Conservation (phyloP, 208 protist genomes). For the Crithidia fasciculata region DNA sequence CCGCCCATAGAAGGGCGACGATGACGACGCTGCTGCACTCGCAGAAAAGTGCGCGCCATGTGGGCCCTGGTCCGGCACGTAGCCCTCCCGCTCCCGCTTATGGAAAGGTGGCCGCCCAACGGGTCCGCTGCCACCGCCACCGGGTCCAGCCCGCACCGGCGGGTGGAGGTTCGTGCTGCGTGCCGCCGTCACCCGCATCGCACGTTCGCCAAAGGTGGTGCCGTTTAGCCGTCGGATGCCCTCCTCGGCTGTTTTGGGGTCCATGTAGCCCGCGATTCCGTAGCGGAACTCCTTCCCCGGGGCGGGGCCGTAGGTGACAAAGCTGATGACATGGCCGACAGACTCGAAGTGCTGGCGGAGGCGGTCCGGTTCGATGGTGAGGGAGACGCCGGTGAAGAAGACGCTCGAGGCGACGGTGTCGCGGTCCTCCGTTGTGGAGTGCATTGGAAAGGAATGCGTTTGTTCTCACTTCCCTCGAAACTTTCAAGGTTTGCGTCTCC, state of each 20-base stretch:
- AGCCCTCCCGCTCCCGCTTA: slow-evolving; percentile 38
- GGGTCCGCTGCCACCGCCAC: slow-evolving; percentile 29
- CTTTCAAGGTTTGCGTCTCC: too few relatives aligned
- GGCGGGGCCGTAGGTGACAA: slow-evolving; percentile 60
- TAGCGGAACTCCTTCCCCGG: slow-evolving; percentile 78
- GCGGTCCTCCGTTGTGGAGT: slow-evolving; percentile 21
- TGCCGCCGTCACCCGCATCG: slow-evolving; percentile 69
- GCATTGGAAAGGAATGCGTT: too few relatives aligned
- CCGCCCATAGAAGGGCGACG: slow-evolving; percentile 1
- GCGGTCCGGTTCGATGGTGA: slow-evolving; percentile 54
- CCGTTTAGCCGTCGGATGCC: slow-evolving; percentile 80
- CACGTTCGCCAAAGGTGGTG: slow-evolving; percentile 67
- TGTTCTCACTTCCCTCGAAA: too few relatives aligned
- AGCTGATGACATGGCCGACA: slow-evolving; percentile 82
- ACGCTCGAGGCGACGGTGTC: slow-evolving; percentile 44
- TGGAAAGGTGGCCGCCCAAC: slow-evolving; percentile 29
- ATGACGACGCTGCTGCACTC: background rate
- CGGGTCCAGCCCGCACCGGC: slow-evolving; percentile 21
- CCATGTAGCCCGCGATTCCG: slow-evolving; percentile 84
- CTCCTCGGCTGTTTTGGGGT: slow-evolving; percentile 73
- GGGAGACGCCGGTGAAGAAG: slow-evolving; percentile 86
- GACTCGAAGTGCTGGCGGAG: slow-evolving; percentile 88
- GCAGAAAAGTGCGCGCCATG: background rate
- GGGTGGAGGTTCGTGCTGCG: slow-evolving; percentile 29
- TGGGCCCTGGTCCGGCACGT: background rate